Base-by-base conservation (phyloP, 345 rosid genomes). In the Citropsis articulata region DNA sequence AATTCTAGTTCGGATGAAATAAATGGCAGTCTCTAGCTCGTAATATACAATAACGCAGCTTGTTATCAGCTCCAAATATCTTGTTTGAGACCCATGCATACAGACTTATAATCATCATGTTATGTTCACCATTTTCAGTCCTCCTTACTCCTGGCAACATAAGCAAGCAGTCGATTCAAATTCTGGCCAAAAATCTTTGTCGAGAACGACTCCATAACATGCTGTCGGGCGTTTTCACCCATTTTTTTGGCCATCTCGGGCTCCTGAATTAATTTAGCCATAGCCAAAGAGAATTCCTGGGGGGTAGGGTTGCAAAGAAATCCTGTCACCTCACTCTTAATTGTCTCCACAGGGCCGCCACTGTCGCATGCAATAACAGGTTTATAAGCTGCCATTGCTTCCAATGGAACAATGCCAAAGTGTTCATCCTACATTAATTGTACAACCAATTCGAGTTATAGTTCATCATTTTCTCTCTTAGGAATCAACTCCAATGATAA, bases 371-470 rank as follows among this genome's bases (percentile, higher is more conserved):
- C 97, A 65, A 95, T 30, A 30, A 30, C 31, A 30, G 31, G 86
- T 93, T 96, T 96, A 75, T 87, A 66, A 9, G 99, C 94, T 14
- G 97, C 98, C 98, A 96, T 96, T 76, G 99, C 97, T 83, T 96
- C 99, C 80, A 96, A 78, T 8, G 99, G 99, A 79, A 92, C 99
- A 66, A 94, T 95, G 33, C 97, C 99, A 10, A 95, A 93, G 86
- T 93, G 97, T 77, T 95, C 98, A 78, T 92, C 97, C 99, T 95
- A 74, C 76, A 86, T 71, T 80, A 3, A 24, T 73, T 53, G 57
- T 14, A 53, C 25, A 22, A 64, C 22, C 64, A 21, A 67, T 65
- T 36, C 36, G 16, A 24, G 71, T 27, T 36, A 9, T 5, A 24
- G 2, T 73, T 25, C 30, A 14, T 30, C 9, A 3, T 18, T 14